These are phyloP conservation scores for Triticum monococcum DNA, from an alignment of 176 grass and related monocot species.

Conservation along the genomic window DNA sequence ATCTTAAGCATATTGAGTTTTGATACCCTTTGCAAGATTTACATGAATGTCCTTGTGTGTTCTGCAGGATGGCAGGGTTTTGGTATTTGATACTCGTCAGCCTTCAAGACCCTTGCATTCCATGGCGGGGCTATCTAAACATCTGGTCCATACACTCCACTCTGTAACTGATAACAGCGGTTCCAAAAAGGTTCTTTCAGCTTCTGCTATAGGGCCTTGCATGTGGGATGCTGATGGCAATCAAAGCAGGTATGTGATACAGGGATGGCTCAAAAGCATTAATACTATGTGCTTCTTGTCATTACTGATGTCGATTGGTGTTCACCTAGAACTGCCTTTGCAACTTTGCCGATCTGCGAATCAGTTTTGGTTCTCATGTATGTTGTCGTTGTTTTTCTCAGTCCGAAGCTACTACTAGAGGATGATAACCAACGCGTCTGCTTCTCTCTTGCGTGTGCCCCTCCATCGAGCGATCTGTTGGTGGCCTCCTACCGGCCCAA, in stretches of 20 bases:
- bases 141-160: slow-evolving; percentile 78
- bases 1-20: slow-evolving; percentile 18
- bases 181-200: slow-evolving; percentile 61
- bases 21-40: slow-evolving; percentile 21
- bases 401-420: slow-evolving; percentile 54
- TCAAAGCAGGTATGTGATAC: slow-evolving; percentile 40
- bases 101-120: slow-evolving; percentile 46
- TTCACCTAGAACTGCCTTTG: neutral
- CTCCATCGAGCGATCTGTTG: slow-evolving; percentile 32
- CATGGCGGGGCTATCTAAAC: slow-evolving; percentile 46
- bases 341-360: neutral
- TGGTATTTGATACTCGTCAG: slow-evolving; percentile 77
- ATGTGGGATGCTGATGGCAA: slow-evolving; percentile 58
- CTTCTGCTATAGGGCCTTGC: slow-evolving; percentile 75
- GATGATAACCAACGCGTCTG: slow-evolving; percentile 47
- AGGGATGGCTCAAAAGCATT: neutral
- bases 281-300: neutral
- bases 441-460: slow-evolving; percentile 64
- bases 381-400: slow-evolving; percentile 17
- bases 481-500: too few species aligned
- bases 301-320: neutral
- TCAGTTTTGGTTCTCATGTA: slow-evolving; percentile 8
- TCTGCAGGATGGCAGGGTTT: slow-evolving; percentile 66
- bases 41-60: neutral
- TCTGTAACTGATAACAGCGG: slow-evolving; percentile 40